These are phyloP conservation scores for Dryas octopetala DNA, from an alignment of 306 rosid species.

Conservation along the genomic window DNA sequence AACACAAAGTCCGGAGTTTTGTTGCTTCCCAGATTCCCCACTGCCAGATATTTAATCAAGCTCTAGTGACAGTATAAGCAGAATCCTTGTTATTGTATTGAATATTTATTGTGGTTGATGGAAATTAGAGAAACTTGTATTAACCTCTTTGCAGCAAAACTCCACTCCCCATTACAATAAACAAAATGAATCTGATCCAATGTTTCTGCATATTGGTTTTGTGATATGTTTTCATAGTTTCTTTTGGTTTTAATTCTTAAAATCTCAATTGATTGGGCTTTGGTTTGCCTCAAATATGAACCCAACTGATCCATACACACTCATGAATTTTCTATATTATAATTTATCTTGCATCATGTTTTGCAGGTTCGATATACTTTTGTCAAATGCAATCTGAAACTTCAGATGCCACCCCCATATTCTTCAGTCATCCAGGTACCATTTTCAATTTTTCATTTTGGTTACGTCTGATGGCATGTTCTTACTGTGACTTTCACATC, in stretches of 20 bases:
- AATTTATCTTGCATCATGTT: constrained; percentile 16
- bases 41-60: neutral
- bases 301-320: neutral
- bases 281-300: neutral
- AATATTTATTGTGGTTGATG: neutral
- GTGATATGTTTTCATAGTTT: neutral
- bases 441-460: constrained; percentile 7
- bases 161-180: neutral
- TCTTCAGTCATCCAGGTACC: constrained; percentile 87
- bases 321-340: neutral
- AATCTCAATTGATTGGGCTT: neutral
- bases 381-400: constrained; percentile 63
- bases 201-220: neutral
- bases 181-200: neutral
- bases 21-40: constrained; percentile 2
- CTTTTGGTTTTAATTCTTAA: neutral
- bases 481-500: neutral
- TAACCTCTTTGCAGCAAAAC: neutral
- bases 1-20: neutral
- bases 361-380: constrained; percentile 79
- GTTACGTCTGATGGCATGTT: neutral
- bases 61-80: neutral
- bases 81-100: neutral
- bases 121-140: neutral
- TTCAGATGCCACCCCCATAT: constrained; percentile 77